Percentiles rank a stretch among this genome's conserved stretches.
Evolutionary conservation across 208 protist genomes (phyloP).

Genomic region (Leishmania arabica): DNA sequence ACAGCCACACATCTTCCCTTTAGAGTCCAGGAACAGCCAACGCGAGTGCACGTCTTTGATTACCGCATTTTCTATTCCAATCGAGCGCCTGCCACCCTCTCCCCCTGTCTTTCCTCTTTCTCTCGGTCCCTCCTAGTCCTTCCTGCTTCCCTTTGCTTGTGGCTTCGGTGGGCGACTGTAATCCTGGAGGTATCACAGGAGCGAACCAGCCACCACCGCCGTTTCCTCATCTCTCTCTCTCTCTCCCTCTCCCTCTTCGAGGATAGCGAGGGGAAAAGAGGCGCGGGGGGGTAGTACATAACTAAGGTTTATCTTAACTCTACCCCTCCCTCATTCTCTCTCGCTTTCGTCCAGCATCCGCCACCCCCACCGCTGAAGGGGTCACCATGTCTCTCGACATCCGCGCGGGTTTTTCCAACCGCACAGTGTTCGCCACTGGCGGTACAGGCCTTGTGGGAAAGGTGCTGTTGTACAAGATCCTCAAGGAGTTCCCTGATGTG

Average conservation of each 20-base stretch:
- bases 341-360: background rate
- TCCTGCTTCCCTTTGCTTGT: background rate
- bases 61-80: background rate
- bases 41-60: background rate
- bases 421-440: slow-evolving; percentile 82
- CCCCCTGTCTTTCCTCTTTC: too few relatives aligned
- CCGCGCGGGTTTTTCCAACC: slow-evolving; percentile 53
- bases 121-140: background rate
- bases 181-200: background rate
- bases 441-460: slow-evolving; percentile 90
- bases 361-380: background rate
- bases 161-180: background rate
- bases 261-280: background rate
- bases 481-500: slow-evolving; percentile 82
- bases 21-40: background rate
- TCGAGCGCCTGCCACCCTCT: background rate
- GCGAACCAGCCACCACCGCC: background rate
- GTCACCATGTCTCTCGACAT: slow-evolving; percentile 67
- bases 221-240: background rate
- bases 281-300: background rate
- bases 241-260: background rate
- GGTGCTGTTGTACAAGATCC: slow-evolving; percentile 79
- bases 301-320: slow-evolving; percentile 3
- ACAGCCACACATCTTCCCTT: background rate
- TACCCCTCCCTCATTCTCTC: background rate